A percentile compares a stretch with the other conserved stretches of the same genome.
These are phyloP conservation scores for Tympanopsis confertula DNA, from an alignment of 2,329 filamentous ascomycete species.

Conservation along the genomic window DNA sequence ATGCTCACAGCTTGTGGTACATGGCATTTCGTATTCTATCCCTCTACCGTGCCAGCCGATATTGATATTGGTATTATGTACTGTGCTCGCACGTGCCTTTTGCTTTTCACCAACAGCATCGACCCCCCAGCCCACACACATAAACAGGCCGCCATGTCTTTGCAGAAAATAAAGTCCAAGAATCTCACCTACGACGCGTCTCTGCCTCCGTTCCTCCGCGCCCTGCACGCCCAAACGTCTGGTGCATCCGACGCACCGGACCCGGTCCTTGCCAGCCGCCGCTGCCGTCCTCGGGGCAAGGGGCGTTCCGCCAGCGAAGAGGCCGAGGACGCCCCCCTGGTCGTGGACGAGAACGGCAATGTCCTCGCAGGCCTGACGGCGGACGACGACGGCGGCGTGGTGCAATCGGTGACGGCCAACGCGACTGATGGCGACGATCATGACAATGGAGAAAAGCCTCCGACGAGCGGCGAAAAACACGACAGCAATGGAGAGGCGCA, in stretches of 20 bases:
- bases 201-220: slow-evolving; percentile 49
- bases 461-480: slow-evolving; percentile 8
- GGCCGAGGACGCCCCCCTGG: slow-evolving; percentile 65
- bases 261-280: slow-evolving; percentile 34
- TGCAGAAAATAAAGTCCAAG: slow-evolving; percentile 55
- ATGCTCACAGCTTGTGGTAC: too few relatives aligned
- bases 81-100: neutral
- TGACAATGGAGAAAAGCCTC: slow-evolving; percentile 11
- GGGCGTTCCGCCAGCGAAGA: slow-evolving; percentile 53
- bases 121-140: slow-evolving; percentile 1
- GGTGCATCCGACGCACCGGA: slow-evolving; percentile 36
- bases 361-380: slow-evolving; percentile 35
- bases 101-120: neutral
- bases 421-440: slow-evolving; percentile 15
- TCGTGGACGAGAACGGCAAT: slow-evolving; percentile 64
- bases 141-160: slow-evolving; percentile 3
- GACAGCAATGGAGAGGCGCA: slow-evolving; percentile 13
- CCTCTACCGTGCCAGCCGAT: too few relatives aligned
- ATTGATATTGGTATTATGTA: too few relatives aligned
- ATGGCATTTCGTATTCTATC: too few relatives aligned
- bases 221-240: slow-evolving; percentile 39
- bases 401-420: slow-evolving; percentile 8
- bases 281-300: slow-evolving; percentile 31
- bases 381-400: slow-evolving; percentile 32
- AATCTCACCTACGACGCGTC: slow-evolving; percentile 54